Conservation (phyloP, 257 asterid species). For the Coffea canephora region DNA sequence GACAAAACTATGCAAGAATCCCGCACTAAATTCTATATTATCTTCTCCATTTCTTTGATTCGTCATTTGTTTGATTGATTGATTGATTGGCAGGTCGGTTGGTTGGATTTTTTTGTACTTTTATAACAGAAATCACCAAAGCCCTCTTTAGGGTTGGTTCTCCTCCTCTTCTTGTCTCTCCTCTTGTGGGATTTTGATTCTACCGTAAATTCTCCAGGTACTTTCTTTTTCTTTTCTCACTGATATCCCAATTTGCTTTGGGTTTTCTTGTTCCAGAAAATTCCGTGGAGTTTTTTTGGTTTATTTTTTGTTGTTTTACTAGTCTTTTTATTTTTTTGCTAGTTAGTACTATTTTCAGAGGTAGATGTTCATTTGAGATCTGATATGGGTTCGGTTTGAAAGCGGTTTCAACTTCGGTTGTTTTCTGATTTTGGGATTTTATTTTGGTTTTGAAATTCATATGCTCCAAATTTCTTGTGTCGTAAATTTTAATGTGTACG, state of each 20-base stretch:
- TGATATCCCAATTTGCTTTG: background rate
- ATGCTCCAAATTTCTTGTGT: background rate
- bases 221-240: background rate
- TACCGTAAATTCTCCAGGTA: slow-evolving; percentile 9
- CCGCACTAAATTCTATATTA: background rate
- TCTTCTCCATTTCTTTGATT: background rate
- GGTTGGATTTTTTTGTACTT: background rate
- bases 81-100: background rate
- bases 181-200: slow-evolving; percentile 12
- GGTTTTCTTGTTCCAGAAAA: background rate
- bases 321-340: background rate
- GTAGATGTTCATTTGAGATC: background rate
- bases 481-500: background rate
- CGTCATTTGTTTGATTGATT: background rate
- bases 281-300: too few relatives aligned
- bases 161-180: background rate
- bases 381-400: background rate
- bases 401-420: background rate
- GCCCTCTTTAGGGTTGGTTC: slow-evolving; percentile 9
- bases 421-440: background rate
- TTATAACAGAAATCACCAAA: background rate
- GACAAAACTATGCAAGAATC: background rate
- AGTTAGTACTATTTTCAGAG: background rate
- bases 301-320: too few relatives aligned
- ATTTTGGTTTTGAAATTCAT: background rate